Conservation (phyloP, 148 eudicot genomes). For the Arbutus unedo region DNA sequence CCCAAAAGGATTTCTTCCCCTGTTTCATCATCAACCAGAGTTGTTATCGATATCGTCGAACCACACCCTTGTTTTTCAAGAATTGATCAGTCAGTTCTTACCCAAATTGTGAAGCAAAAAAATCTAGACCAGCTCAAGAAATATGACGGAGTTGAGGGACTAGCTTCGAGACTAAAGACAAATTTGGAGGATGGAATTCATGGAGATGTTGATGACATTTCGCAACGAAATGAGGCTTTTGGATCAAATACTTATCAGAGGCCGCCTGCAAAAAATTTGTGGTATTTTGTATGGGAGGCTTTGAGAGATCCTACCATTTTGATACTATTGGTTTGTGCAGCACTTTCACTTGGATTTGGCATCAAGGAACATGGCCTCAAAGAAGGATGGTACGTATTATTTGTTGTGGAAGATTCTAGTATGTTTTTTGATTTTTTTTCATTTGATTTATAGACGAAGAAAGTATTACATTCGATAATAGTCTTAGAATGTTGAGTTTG, state of each 20-base stretch:
- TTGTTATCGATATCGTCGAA: neutral
- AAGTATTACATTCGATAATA: no score
- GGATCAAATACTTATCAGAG: conserved; percentile 7
- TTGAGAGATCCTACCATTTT: neutral
- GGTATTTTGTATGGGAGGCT: conserved; percentile 8
- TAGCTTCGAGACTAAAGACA: neutral
- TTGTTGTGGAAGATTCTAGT: neutral
- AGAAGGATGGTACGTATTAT: conserved; percentile 25
- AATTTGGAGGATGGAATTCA: neutral
- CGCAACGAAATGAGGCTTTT: neutral
- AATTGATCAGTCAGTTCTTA: neutral
- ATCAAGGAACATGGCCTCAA: conserved; percentile 19
- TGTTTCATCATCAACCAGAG: neutral
- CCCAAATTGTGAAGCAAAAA: neutral
- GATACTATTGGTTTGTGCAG: conserved; percentile 7
- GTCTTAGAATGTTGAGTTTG: no score
- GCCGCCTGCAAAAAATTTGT: conserved; percentile 14
- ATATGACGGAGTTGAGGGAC: neutral
- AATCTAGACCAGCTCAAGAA: neutral
- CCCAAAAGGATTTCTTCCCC: neutral
- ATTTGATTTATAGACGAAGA: no score
- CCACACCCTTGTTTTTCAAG: neutral
- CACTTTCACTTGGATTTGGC: conserved; percentile 23
- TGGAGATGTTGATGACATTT: neutral
- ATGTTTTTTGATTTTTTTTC: no score